These are phyloP conservation scores for Melampsora occidentalis DNA, from an alignment of 1,284 basidiomycete genomes.

Conservation along the genomic window DNA sequence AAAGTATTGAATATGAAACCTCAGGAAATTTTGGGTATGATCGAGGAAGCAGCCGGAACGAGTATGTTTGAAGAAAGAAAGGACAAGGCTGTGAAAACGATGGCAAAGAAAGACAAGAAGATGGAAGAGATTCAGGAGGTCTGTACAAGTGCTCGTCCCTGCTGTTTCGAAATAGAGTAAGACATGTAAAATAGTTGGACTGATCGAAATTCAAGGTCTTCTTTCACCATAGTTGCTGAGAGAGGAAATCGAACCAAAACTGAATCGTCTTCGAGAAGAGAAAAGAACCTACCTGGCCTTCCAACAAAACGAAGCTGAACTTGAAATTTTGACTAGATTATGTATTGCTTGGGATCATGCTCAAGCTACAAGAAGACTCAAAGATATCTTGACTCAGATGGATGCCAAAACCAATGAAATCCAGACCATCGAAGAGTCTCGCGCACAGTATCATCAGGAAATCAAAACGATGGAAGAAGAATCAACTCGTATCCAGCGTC, in stretches of 20 bases:
- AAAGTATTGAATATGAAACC: conserved; percentile 98
- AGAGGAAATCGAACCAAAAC: conserved; percentile 92
- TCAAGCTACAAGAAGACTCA: conserved; percentile 62
- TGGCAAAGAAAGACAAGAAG: conserved; percentile 95
- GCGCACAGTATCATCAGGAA: conserved; percentile 48
- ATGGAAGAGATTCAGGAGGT: conserved; percentile 79
- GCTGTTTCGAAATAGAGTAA: not conserved
- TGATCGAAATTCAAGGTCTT: not conserved
- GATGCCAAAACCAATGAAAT: conserved; percentile 45
- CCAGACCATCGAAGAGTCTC: conserved; percentile 25
- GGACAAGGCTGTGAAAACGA: conserved; percentile 94
- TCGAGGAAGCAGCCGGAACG: conserved; percentile 97
- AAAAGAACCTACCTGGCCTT: conserved; percentile 86
- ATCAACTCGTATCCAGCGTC: conserved; percentile 45
- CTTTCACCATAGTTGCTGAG: conserved; percentile 60
- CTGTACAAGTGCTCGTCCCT: not conserved
- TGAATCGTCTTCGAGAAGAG: conserved; percentile 84
- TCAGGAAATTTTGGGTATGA: conserved; percentile 95
- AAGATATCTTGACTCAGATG: conserved; percentile 46
- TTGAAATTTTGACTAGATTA: conserved; percentile 81
- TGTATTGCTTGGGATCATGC: conserved; percentile 89
- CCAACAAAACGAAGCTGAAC: conserved; percentile 82
- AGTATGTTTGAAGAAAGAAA: conserved; percentile 99
- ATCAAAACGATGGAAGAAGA: conserved; percentile 59
- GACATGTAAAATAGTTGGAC: not conserved